These are phyloP conservation scores for Neurospora sp. DNA, from an alignment of 495 filamentous ascomycete species.

Conservation along the genomic window DNA sequence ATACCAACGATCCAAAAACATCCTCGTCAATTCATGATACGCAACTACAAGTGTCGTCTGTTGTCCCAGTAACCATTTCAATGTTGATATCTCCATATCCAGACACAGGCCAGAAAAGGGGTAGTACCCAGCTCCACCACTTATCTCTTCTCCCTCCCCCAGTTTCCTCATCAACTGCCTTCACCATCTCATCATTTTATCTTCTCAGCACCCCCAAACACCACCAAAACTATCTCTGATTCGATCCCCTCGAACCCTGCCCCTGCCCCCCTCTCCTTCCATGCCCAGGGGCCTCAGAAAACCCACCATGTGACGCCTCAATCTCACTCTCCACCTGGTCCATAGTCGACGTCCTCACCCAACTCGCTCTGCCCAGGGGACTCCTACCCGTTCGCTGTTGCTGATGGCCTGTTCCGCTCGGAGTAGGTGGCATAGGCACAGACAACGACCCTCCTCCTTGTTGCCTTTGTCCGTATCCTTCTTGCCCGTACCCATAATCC, in stretches of 20 bases:
- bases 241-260: neutral
- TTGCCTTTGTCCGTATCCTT: neutral
- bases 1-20: neutral
- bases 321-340: constrained; percentile 22
- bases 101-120: neutral
- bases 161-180: neutral
- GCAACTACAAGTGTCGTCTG: neutral
- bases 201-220: neutral
- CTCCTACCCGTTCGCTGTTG: constrained; percentile 17
- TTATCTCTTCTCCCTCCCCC: neutral
- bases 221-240: neutral
- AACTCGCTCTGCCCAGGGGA: constrained; percentile 24
- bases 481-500: constrained; percentile 1
- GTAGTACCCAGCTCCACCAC: neutral
- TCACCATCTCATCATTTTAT: neutral
- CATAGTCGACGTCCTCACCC: constrained; percentile 17
- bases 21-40: neutral
- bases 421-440: neutral
- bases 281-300: neutral
- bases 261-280: neutral
- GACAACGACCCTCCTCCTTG: neutral
- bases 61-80: neutral
- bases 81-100: neutral
- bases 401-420: neutral
- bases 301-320: constrained; percentile 1